phyloP scores from a whole-genome alignment of 1,284 basidiomycete species.

The Singerocomus inundabilis region DNA sequence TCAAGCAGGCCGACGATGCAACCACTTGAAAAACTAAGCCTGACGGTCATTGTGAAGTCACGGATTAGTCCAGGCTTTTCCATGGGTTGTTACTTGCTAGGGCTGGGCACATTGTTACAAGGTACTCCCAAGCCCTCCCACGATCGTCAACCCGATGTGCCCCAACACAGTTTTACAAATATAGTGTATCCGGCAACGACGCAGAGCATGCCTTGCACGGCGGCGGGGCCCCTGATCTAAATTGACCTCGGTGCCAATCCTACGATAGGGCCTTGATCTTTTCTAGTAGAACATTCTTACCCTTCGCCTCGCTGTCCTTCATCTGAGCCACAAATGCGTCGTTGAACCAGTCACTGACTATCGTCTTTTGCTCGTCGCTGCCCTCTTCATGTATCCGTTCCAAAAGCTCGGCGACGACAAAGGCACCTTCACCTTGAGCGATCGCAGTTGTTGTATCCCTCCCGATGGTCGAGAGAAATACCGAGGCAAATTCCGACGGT shows the following conservation, averaged over 20 bases:
- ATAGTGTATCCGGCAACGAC: too few species aligned
- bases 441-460: constrained; percentile 54
- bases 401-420: constrained; percentile 77
- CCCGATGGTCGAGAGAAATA: constrained; percentile 60
- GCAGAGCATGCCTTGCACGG: background rate
- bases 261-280: constrained; percentile 39
- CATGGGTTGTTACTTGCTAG: too few species aligned
- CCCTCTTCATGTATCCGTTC: constrained; percentile 54
- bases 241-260: background rate
- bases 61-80: background rate
- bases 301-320: constrained; percentile 47
- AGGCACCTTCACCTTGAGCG: constrained; percentile 69
- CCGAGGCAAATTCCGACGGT: constrained; percentile 53
- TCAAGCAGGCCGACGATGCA: too few species aligned
- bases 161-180: background rate
- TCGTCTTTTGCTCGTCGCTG: constrained; percentile 36
- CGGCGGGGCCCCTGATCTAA: constrained; percentile 11
- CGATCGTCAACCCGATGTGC: background rate
- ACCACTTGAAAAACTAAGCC: too few species aligned
- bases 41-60: background rate
- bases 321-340: constrained; percentile 26
- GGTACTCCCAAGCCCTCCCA: too few species aligned
- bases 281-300: constrained; percentile 55
- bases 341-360: constrained; percentile 57
- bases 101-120: too few species aligned